Percentiles rank a stretch among this genome's conserved stretches.
phyloP scores from a whole-genome alignment of 192 early-diverging fungal genomes.

The Spinellus fusiger region DNA sequence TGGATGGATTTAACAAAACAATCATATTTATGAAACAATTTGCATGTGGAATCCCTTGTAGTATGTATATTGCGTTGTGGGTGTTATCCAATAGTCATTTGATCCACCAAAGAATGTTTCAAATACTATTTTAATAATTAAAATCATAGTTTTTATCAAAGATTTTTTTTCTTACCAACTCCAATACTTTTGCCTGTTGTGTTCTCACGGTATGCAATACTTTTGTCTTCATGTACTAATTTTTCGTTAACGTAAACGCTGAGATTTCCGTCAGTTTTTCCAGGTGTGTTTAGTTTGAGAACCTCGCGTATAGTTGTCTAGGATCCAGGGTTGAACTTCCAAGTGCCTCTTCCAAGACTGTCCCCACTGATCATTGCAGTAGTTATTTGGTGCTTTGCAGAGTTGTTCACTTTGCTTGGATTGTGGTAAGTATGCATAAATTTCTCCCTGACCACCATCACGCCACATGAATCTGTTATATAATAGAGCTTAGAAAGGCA shows the following conservation, averaged over 20 bases:
- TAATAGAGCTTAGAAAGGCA: neutral
- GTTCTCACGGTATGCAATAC: conserved; percentile 7
- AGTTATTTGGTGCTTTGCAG: conserved; percentile 24
- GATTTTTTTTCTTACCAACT: conserved; percentile 18
- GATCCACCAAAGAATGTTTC: conserved; percentile 35
- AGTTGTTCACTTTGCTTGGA: conserved; percentile 6
- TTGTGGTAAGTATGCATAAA: conserved; percentile 41
- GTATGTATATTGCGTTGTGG: conserved; percentile 20
- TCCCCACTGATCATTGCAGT: conserved; percentile 48
- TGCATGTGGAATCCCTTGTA: conserved; percentile 17
- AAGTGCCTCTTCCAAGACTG: conserved; percentile 46
- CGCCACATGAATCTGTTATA: conserved; percentile 38
- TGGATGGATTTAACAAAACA: no score
- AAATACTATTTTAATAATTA: conserved; percentile 20
- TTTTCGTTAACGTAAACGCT: conserved; percentile 10
- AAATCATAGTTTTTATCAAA: neutral
- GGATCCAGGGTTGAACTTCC: conserved; percentile 31
- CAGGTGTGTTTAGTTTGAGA: conserved; percentile 23
- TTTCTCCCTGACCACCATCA: conserved; percentile 38
- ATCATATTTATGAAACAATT: neutral
- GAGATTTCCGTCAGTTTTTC: conserved; percentile 12
- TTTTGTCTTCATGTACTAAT: conserved; percentile 8
- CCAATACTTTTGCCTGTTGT: neutral
- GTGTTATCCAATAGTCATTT: conserved; percentile 7
- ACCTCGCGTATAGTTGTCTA: conserved; percentile 40